phyloP scores from a whole-genome alignment of 768 basidiomycete species.

The Floccularia luteovirens region DNA sequence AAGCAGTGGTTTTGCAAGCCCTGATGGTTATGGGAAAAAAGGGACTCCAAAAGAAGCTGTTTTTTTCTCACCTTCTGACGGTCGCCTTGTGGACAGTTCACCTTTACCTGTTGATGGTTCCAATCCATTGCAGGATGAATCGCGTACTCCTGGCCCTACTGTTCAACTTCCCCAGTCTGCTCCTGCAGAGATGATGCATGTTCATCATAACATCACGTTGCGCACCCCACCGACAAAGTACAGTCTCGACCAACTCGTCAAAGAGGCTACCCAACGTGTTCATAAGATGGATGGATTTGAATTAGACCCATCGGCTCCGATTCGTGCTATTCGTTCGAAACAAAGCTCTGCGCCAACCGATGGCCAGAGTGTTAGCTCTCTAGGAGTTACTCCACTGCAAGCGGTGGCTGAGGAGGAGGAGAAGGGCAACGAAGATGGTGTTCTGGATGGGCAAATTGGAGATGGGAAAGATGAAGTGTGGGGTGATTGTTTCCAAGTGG shows the following conservation, averaged over 20 bases:
- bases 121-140: slow-evolving; percentile 1
- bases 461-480: slow-evolving; percentile 32
- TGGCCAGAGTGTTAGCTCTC: neutral
- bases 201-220: slow-evolving; percentile 21
- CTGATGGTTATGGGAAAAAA: slow-evolving; percentile 9
- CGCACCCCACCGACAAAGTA: slow-evolving; percentile 14
- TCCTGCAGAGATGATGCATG: slow-evolving; percentile 41
- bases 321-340: slow-evolving; percentile 21
- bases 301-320: slow-evolving; percentile 31
- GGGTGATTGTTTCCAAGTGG: slow-evolving; percentile 76
- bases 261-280: neutral
- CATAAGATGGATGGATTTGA: slow-evolving; percentile 19
- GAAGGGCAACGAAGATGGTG: slow-evolving; percentile 4
- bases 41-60: neutral
- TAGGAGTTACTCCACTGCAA: neutral
- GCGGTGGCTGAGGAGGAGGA: slow-evolving; percentile 4
- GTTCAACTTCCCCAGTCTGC: slow-evolving; percentile 29
- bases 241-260: slow-evolving; percentile 21
- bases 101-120: slow-evolving; percentile 22
- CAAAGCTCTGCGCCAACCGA: slow-evolving; percentile 1
- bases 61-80: slow-evolving; percentile 26
- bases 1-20: slow-evolving; percentile 14
- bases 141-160: neutral
- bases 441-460: slow-evolving; percentile 13
- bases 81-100: slow-evolving; percentile 33